Base-by-base conservation (phyloP, 2,329 filamentous ascomycete genomes). In the Aspergillus costaricaensis region DNA sequence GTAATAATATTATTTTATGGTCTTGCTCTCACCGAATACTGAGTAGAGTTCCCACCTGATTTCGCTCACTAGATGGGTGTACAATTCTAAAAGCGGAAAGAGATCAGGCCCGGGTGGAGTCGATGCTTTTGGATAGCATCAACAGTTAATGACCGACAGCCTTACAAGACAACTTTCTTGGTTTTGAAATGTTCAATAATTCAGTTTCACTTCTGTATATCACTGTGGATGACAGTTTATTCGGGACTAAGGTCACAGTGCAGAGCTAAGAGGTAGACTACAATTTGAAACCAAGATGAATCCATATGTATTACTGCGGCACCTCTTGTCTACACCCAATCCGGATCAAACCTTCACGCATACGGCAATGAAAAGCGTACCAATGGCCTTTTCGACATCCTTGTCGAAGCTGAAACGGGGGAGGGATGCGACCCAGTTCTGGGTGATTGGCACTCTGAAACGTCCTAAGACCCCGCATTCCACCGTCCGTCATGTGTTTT, bases 381-480 rank as follows among this genome's bases (percentile, higher is more conserved):
- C 47, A 59, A 61, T 61, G 43, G 53, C 41, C 38, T 27, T 43
- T 39, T 57, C 21, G 50, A 57, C 27, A 47, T 19, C 53, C 30
- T 50, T 57, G 51, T 55, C 53, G 25, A 38, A 55, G 48, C 44
- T 62, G 62, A 65, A 65, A 66, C 64, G 50, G 57, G 58, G 58
- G 53, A 61, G 43, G 55, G 60, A 59, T 58, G 23, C 53, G 60
- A 57, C 49, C 52, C 38, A 19, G 48, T 43, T 39, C 53, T 55
- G 58, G 51, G 55, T 62, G 64, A 59, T 64, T 59, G 62, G 57
- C 62, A 55, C 55, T 49, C 52, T 65, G 65, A 66, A 63, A 66
- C 65, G 59, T 55, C 48, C 50, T 60, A 49, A 36, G 32, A 63
- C 65, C 64, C 65, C 65, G 64, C 65, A 66, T 66, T 65, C 64